phyloP scores from a whole-genome alignment of 2,329 filamentous ascomycete species.

The Ascomycota sp. region DNA sequence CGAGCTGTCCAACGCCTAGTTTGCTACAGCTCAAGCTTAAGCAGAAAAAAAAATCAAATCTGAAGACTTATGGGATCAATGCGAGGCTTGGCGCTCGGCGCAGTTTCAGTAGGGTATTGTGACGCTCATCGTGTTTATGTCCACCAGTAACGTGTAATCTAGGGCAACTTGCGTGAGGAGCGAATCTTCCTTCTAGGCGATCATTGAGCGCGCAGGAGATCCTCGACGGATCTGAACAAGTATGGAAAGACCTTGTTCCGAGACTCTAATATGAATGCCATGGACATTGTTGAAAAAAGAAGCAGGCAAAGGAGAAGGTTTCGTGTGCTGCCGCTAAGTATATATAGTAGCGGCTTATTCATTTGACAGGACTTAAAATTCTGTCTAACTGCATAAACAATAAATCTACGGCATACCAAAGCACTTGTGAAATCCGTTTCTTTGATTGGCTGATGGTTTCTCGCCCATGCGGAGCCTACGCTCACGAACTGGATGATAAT shows the following conservation, averaged over 20 bases:
- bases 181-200: slow-evolving; percentile 58
- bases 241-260: slow-evolving; percentile 76
- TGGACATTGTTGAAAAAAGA: slow-evolving; percentile 46
- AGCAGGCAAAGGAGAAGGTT: slow-evolving; percentile 2
- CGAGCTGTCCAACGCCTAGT: slow-evolving; percentile 69
- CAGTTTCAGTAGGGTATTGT: slow-evolving; percentile 17
- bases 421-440: too few species aligned
- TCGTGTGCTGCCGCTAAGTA: too few species aligned
- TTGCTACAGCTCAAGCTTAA: slow-evolving; percentile 70
- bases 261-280: slow-evolving; percentile 99
- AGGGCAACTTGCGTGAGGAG: slow-evolving; percentile 54
- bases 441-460: too few species aligned
- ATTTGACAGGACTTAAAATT: neutral
- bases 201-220: slow-evolving; percentile 94
- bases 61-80: slow-evolving; percentile 2
- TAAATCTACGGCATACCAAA: too few species aligned
- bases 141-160: slow-evolving; percentile 25
- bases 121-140: slow-evolving; percentile 21
- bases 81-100: too few species aligned
- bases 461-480: too few species aligned
- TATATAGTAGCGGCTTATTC: slow-evolving; percentile 7
- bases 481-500: too few species aligned
- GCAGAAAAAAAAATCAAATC: slow-evolving; percentile 35
- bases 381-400: neutral
- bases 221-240: slow-evolving; percentile 72